Base-by-base conservation (phyloP, 768 basidiomycete genomes). In the Saitozyma podzolica region DNA sequence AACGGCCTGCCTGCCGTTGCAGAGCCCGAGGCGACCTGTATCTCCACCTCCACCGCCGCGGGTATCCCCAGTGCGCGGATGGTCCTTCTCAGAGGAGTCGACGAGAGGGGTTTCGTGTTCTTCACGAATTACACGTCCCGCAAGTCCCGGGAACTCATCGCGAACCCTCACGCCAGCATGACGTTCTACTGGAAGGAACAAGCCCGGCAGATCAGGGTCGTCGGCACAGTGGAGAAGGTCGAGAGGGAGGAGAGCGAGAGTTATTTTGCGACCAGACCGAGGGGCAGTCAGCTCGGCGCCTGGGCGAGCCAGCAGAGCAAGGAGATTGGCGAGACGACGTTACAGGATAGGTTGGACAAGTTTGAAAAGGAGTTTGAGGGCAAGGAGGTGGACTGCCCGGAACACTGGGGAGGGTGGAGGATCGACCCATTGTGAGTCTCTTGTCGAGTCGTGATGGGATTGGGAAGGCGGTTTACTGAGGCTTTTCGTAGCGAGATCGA, bases 361-460 rank as follows among this genome's bases (percentile, higher is more conserved):
- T 72, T 88, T 19, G 81, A 85, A 74, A 81, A 84, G 52, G 83
- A 83, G 42, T 92, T 91, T 73, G 77, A 76, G 39, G 82, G 83
- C 1, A 82, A 76, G 10, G 82, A 86, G 39, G 83, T 96, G 11
- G 88, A 90, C 0, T 82, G 88, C 52, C 95, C 95, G 3, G 87
- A 90, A 8, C 91, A 91, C 78, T 98, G 95, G 95, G 95, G 95
- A 63, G 95, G 95, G 5, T 96, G 92, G 89, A 84, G 95, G 69
- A 84, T 98, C 41, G 83, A 97, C n/a, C 95, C 95, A 37, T 84
- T 84, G 92, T 95, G 70, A 72, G 87, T 83, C 9, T 19, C 6
- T 1, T 8, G 49, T 10, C 37, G 8, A 9, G 16, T 40, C 63
- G 16, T 41, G 10, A 16, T 29, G 29, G 29, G 29, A 29, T 29